These are phyloP conservation scores for Amphicarpaea edgeworthii DNA, from an alignment of 306 rosid species.

Conservation along the genomic window DNA sequence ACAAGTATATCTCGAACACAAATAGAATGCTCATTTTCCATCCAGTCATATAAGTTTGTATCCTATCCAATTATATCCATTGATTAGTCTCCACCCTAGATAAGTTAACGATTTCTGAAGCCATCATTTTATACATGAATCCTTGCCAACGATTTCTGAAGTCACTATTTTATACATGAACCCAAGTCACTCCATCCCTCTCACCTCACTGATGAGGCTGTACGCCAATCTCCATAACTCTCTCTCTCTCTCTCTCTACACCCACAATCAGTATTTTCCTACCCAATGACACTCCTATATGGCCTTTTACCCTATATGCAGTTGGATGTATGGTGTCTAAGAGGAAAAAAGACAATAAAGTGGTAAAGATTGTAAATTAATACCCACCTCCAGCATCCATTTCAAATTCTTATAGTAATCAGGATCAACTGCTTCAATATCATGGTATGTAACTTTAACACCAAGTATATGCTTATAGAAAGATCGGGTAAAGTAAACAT, in stretches of 20 bases:
- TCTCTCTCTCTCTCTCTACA: not conserved
- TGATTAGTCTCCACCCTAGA: conserved; percentile 1
- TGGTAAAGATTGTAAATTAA: conserved; percentile 32
- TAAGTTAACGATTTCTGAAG: not conserved
- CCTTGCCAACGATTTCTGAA: not conserved
- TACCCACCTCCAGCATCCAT: conserved; percentile 97
- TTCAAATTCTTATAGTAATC: conserved; percentile 98
- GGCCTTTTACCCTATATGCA: not conserved
- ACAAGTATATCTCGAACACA: conserved; percentile 30
- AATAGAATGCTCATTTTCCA: conserved; percentile 10
- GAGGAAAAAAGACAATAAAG: conserved; percentile 15
- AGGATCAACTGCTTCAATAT: conserved; percentile 98
- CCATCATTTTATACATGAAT: not conserved
- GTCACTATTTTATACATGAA: not conserved
- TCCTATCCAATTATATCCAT: not conserved
- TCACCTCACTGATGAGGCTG: not conserved
- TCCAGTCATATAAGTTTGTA: not conserved
- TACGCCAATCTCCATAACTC: not conserved
- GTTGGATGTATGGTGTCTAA: not conserved
- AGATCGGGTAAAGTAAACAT: conserved; percentile 97
- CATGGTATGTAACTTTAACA: conserved; percentile 99
- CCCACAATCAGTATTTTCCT: conserved; percentile 12
- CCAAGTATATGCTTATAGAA: conserved; percentile 98
- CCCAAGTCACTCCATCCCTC: not conserved
- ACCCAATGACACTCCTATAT: conserved; percentile 13